Evolutionary conservation across 768 basidiomycete species (phyloP).

Genomic region (Xanthoconium stramineum): DNA sequence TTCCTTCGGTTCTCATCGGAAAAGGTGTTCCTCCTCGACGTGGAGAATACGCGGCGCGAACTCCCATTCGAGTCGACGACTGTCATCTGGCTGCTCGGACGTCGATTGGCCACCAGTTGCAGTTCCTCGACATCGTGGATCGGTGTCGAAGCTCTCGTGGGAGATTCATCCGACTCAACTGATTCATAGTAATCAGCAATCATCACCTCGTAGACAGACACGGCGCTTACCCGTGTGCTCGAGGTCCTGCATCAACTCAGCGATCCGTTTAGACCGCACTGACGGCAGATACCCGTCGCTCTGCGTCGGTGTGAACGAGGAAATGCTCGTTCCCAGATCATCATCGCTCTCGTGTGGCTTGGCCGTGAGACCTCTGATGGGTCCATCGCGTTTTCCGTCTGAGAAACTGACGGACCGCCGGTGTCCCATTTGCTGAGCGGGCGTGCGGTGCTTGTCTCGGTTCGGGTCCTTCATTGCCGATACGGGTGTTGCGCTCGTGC

Average conservation of each 20-base stretch:
- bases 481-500: constrained; percentile 47
- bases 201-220: constrained; percentile 10
- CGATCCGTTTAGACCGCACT: constrained; percentile 75
- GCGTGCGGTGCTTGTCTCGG: constrained; percentile 51
- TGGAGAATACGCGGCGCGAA: constrained; percentile 43
- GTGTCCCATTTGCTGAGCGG: constrained; percentile 46
- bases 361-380: constrained; percentile 62
- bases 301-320: constrained; percentile 18
- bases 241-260: constrained; percentile 72
- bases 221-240: constrained; percentile 62
- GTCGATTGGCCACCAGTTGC: constrained; percentile 43
- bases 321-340: constrained; percentile 24
- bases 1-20: constrained; percentile 38
- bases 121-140: constrained; percentile 46
- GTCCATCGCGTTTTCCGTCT: constrained; percentile 87
- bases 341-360: constrained; percentile 39
- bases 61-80: constrained; percentile 21
- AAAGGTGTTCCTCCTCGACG: constrained; percentile 39
- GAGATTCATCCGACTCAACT: constrained; percentile 46
- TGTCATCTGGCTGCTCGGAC: constrained; percentile 34
- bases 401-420: constrained; percentile 96
- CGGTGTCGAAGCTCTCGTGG: constrained; percentile 51
- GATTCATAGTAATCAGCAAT: background rate
- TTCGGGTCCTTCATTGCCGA: constrained; percentile 57
- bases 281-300: constrained; percentile 46